Conservation (phyloP, 805 yeast genomes). For the Candida peoriensis region DNA sequence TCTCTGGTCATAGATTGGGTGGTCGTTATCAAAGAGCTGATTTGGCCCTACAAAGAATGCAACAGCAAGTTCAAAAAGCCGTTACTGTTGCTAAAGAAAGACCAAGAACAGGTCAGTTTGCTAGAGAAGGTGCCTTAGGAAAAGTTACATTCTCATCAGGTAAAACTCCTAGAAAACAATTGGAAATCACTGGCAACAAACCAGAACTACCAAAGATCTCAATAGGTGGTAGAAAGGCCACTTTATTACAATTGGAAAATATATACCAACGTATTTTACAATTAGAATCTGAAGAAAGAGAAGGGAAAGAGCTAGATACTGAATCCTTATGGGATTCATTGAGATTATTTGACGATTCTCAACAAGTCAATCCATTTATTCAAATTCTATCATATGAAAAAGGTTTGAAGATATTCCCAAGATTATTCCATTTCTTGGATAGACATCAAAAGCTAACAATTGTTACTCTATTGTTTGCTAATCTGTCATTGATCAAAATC, state of each 20-base stretch:
- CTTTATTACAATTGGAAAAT: constrained; percentile 67
- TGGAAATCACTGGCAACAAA: constrained; percentile 56
- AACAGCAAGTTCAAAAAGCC: constrained; percentile 94
- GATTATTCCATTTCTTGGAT: constrained; percentile 77
- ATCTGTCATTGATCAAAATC: constrained; percentile 74
- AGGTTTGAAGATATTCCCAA: constrained; percentile 83
- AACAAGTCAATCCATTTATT: constrained; percentile 59
- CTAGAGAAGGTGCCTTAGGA: constrained; percentile 84
- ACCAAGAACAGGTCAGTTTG: constrained; percentile 59
- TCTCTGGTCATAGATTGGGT: constrained; percentile 85
- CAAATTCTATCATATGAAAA: constrained; percentile 80
- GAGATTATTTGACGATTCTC: constrained; percentile 60
- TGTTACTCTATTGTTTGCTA: constrained; percentile 72
- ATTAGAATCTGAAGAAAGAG: constrained; percentile 71
- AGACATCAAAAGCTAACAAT: constrained; percentile 73
- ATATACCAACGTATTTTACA: constrained; percentile 73
- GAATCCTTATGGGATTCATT: constrained; percentile 70
- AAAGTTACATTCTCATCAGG: constrained; percentile 74
- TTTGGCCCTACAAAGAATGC: constrained; percentile 93
- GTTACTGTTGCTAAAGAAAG: constrained; percentile 92
- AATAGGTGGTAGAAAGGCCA: constrained; percentile 40
- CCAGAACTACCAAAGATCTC: constrained; percentile 32
- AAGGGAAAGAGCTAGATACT: constrained; percentile 41
- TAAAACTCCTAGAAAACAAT: constrained; percentile 82
- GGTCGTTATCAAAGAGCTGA: constrained; percentile 82